These are phyloP conservation scores for Penicillium aurantiogriseum DNA, from an alignment of 2,329 filamentous ascomycete genomes.

Conservation along the genomic window DNA sequence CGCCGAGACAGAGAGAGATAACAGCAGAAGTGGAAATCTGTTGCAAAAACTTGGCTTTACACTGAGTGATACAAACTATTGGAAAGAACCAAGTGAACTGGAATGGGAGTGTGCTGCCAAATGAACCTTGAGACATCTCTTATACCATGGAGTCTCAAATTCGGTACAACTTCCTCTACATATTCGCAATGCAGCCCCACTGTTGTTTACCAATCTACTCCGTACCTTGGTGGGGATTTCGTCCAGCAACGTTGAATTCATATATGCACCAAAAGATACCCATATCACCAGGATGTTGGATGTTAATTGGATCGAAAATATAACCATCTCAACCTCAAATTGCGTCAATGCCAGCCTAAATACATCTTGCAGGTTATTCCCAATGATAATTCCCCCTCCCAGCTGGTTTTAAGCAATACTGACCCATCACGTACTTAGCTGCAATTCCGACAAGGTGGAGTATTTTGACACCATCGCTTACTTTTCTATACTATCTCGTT, in stretches of 20 bases:
- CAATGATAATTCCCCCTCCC: background rate
- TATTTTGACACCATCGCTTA: slow-evolving; percentile 3
- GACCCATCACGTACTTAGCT: background rate
- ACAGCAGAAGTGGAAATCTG: slow-evolving; percentile 22
- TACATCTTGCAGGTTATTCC: background rate
- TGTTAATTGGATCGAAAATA: background rate
- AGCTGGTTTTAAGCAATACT: background rate
- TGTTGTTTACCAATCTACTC: background rate
- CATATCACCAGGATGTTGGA: no score
- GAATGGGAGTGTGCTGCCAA: slow-evolving; percentile 18
- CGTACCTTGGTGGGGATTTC: background rate
- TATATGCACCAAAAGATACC: background rate
- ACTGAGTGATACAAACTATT: slow-evolving; percentile 21
- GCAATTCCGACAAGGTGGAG: slow-evolving; percentile 4
- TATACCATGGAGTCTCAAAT: background rate
- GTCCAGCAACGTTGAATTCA: background rate
- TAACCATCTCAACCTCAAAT: background rate
- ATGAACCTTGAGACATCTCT: background rate
- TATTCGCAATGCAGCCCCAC: background rate
- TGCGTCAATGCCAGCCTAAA: slow-evolving; percentile 1
- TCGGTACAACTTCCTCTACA: background rate
- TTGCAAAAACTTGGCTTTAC: slow-evolving; percentile 27
- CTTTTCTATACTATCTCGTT: background rate
- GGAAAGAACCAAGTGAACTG: slow-evolving; percentile 21
- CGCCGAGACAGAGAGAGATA: slow-evolving; percentile 28